Percentiles rank a stretch among this genome's conserved stretches.
Evolutionary conservation across 805 yeast species (phyloP).

Genomic region (Barnettozyma californica): DNA sequence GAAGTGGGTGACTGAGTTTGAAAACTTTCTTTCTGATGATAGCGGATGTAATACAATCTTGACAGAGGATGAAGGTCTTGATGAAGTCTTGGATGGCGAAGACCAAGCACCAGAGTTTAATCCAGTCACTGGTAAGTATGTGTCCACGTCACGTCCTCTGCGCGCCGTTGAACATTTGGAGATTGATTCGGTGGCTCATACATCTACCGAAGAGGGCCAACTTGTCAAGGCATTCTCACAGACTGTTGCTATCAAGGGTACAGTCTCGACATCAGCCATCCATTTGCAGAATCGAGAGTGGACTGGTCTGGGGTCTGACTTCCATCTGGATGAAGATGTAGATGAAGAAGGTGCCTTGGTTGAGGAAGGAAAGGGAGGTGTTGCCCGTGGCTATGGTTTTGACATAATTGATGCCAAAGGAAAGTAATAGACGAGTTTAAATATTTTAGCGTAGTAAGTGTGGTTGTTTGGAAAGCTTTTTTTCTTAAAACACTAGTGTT

Average conservation of each 20-base stretch:
- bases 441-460: too few relatives aligned
- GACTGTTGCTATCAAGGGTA: conserved; percentile 60
- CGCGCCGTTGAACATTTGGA: conserved; percentile 61
- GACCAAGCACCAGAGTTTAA: conserved; percentile 79
- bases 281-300: conserved; percentile 68
- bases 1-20: conserved; percentile 83
- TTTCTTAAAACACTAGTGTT: too few relatives aligned
- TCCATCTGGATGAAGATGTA: conserved; percentile 31
- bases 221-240: conserved; percentile 54
- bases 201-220: conserved; percentile 29
- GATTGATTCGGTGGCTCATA: conserved; percentile 38
- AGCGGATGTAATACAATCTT: conserved; percentile 27
- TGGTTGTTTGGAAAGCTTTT: too few relatives aligned
- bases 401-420: conserved; percentile 23
- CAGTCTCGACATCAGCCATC: conserved; percentile 85
- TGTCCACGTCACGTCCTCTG: conserved; percentile 69
- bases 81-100: conserved; percentile 16
- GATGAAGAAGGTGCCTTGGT: conserved; percentile 65
- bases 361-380: conserved; percentile 80
- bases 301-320: conserved; percentile 92
- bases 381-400: conserved; percentile 78
- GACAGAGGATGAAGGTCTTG: conserved; percentile 20
- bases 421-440: background rate
- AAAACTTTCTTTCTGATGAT: conserved; percentile 40
- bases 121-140: conserved; percentile 78